Evolutionary conservation across 83 land plant genomes (phyloP).

Genomic region (Larix sibirica): DNA sequence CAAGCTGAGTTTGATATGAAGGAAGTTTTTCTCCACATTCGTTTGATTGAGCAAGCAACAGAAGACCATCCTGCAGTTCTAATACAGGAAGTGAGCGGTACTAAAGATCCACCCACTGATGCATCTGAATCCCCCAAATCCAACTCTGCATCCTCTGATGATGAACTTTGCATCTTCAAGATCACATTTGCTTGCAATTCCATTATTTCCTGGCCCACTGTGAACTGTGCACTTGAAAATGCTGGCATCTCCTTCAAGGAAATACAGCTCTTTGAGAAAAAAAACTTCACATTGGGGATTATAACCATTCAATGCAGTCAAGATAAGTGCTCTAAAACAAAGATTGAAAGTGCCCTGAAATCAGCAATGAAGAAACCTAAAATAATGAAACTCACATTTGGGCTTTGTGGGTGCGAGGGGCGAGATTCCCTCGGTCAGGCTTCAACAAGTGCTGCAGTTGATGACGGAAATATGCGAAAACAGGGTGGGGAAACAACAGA

Average conservation of each 20-base stretch:
- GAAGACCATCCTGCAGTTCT: slow-evolving; percentile 60
- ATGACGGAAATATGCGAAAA: slow-evolving; percentile 28
- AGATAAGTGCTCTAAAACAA: slow-evolving; percentile 42
- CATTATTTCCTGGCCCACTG: slow-evolving; percentile 57
- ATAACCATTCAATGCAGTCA: slow-evolving; percentile 39
- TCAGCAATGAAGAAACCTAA: slow-evolving; percentile 56
- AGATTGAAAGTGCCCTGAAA: slow-evolving; percentile 48
- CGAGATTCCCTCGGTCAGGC: slow-evolving; percentile 27
- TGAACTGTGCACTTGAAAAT: slow-evolving; percentile 59
- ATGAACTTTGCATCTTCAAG: slow-evolving; percentile 22
- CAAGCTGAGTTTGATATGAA: slow-evolving; percentile 82
- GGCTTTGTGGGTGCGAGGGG: slow-evolving; percentile 78
- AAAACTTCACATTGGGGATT: slow-evolving; percentile 58
- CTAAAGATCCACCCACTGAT: slow-evolving; percentile 5
- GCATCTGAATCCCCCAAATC: slow-evolving; percentile 11
- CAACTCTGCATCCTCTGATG: slow-evolving; percentile 15
- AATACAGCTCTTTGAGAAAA: slow-evolving; percentile 76
- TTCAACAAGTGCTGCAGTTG: slow-evolving; percentile 23
- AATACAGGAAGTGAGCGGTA: slow-evolving; percentile 43
- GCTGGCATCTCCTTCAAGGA: slow-evolving; percentile 60
- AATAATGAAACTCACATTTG: slow-evolving; percentile 59
- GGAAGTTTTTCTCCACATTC: slow-evolving; percentile 67
- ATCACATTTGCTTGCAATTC: slow-evolving; percentile 60
- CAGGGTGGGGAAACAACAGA: slow-evolving; percentile 23
- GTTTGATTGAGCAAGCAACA: slow-evolving; percentile 52